Conservation (phyloP, 2,329 filamentous ascomycete species). For the Fusarium chlamydosporum region DNA sequence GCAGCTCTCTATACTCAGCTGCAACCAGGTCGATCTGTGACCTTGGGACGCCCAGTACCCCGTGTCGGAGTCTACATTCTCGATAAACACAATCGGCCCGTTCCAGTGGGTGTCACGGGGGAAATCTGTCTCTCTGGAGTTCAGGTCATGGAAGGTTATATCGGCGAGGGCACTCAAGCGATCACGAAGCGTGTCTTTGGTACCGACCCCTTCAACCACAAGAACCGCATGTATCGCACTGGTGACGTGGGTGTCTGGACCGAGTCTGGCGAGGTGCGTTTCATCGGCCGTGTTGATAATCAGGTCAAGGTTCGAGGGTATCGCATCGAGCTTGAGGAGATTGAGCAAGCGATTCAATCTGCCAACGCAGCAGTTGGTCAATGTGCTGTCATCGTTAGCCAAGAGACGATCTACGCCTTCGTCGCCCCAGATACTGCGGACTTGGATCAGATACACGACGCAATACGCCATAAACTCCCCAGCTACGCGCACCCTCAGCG, state of each 20-base stretch:
- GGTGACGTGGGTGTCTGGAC: not conserved
- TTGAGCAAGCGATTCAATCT: not conserved
- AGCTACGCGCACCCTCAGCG: not conserved
- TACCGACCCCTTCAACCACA: not conserved
- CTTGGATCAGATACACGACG: too few relatives aligned
- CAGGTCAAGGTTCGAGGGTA: not conserved
- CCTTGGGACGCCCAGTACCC: not conserved
- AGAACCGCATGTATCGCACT: not conserved
- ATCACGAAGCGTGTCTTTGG: not conserved
- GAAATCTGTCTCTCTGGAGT: conserved; percentile 3
- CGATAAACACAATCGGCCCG: not conserved
- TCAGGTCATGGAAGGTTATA: not conserved
- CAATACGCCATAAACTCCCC: too few relatives aligned
- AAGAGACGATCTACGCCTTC: too few relatives aligned
- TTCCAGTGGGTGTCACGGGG: not conserved
- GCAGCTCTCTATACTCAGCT: not conserved
- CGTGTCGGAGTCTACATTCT: not conserved
- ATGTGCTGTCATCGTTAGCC: too few relatives aligned
- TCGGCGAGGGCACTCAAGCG: not conserved
- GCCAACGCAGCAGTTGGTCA: too few relatives aligned
- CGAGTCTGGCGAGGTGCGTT: not conserved
- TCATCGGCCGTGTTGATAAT: conserved; percentile 1
- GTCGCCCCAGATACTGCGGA: too few relatives aligned
- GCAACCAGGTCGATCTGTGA: not conserved
- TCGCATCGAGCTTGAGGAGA: not conserved